These are phyloP conservation scores for Trichosporon sp. DNA, from an alignment of 1,284 basidiomycete species.

Conservation along the genomic window DNA sequence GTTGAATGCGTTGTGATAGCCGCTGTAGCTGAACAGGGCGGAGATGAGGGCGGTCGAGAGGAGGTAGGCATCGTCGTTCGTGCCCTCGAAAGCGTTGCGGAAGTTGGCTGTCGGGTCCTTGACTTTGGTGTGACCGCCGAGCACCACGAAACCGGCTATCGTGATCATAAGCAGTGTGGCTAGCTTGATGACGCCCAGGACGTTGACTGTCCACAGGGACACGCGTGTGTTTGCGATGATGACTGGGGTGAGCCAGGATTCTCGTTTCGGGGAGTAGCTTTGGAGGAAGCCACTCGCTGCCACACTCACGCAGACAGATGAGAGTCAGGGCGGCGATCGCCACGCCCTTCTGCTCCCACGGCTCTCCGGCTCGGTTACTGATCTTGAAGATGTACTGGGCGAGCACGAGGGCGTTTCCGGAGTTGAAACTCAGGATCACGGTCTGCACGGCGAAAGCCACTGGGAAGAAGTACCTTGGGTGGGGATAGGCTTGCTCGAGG, in stretches of 20 bases:
- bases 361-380: constrained; percentile 10
- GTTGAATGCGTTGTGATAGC: constrained; percentile 52
- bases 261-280: no score
- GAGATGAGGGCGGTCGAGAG: constrained; percentile 45
- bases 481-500: constrained; percentile 31
- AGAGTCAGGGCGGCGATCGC: constrained; percentile 1
- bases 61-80: constrained; percentile 48
- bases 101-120: constrained; percentile 52
- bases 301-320: no score
- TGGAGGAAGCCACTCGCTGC: no score
- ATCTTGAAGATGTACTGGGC: constrained; percentile 24
- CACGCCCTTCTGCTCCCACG: constrained; percentile 22
- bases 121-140: constrained; percentile 50
- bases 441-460: constrained; percentile 27
- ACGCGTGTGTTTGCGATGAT: neutral
- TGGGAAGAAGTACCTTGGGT: constrained; percentile 28
- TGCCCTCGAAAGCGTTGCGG: constrained; percentile 52
- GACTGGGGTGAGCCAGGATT: no score
- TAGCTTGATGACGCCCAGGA: constrained; percentile 1
- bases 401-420: constrained; percentile 24
- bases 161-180: constrained; percentile 32
- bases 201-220: neutral
- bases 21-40: constrained; percentile 24
- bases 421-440: constrained; percentile 25
- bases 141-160: constrained; percentile 54